These are phyloP conservation scores for Odontarrhena argentea DNA, from an alignment of 345 rosid species.

Conservation along the genomic window DNA sequence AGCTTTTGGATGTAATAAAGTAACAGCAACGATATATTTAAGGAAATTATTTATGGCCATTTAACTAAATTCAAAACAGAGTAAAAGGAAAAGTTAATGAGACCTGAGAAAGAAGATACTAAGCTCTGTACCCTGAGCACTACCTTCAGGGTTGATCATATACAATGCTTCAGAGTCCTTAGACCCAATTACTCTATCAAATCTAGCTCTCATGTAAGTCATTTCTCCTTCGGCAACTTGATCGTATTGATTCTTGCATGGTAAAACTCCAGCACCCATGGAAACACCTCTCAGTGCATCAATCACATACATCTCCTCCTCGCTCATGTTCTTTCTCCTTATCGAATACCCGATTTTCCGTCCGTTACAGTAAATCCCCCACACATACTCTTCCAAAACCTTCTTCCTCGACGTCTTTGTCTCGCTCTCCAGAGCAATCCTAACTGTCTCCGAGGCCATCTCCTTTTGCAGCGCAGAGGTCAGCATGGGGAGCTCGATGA, in stretches of 20 bases:
- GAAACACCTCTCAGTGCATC: conserved; percentile 83
- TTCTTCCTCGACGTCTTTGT: conserved; percentile 76
- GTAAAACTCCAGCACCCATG: conserved; percentile 97
- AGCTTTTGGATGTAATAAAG: no score
- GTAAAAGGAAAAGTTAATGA: conserved; percentile 39
- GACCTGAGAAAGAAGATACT: conserved; percentile 88
- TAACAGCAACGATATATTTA: neutral
- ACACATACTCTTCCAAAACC: conserved; percentile 82
- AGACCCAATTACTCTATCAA: conserved; percentile 84
- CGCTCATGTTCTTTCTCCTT: conserved; percentile 80
- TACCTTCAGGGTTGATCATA: conserved; percentile 94
- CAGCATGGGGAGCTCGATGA: conserved; percentile 86
- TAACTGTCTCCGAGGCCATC: conserved; percentile 84
- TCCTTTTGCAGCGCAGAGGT: conserved; percentile 75
- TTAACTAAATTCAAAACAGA: conserved; percentile 11
- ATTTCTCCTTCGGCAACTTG: conserved; percentile 69
- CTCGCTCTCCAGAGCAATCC: conserved; percentile 91
- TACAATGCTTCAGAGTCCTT: conserved; percentile 90
- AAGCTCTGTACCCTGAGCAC: conserved; percentile 75
- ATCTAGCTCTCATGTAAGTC: conserved; percentile 90
- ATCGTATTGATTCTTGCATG: conserved; percentile 58
- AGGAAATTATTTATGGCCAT: conserved; percentile 6
- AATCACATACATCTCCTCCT: conserved; percentile 87
- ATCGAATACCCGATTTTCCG: conserved; percentile 84
- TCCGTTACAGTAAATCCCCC: conserved; percentile 94